A percentile compares a stretch with the other conserved stretches of the same genome.
phyloP scores from a whole-genome alignment of 106 monocot species.

The Dioscorea zingiberensis region DNA sequence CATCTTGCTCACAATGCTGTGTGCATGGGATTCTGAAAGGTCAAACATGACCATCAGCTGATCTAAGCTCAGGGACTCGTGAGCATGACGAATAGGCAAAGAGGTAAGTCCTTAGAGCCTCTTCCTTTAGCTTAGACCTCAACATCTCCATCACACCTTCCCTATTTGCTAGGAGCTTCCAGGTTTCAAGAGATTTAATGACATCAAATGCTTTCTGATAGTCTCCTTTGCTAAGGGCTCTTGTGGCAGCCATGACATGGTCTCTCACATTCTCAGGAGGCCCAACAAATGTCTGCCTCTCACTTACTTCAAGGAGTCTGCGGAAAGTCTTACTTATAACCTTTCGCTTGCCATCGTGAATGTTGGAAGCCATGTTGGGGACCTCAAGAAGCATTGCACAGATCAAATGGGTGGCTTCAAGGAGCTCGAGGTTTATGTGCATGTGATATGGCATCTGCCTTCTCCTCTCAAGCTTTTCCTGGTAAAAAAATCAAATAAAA shows the following conservation, averaged over 20 bases:
- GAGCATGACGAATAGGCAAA: conserved; percentile 73
- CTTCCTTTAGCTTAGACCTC: conserved; percentile 75
- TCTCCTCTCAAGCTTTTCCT: conserved; percentile 82
- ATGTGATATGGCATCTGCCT: conserved; percentile 96
- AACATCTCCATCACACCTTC: conserved; percentile 74
- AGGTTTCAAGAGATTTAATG: conserved; percentile 54
- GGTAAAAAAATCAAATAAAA: conserved; percentile 1
- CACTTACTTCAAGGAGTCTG: conserved; percentile 64
- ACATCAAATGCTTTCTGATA: conserved; percentile 48
- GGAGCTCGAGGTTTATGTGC: conserved; percentile 98
- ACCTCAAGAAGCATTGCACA: conserved; percentile 97
- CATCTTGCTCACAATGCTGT: conserved; percentile 91
- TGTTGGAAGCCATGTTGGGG: conserved; percentile 73
- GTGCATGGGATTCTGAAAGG: conserved; percentile 43
- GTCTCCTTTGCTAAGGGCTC: conserved; percentile 70
- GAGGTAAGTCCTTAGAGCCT: conserved; percentile 71
- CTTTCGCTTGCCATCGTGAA: conserved; percentile 63
- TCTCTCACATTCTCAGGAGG: conserved; percentile 95
- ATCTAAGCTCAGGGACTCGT: conserved; percentile 67
- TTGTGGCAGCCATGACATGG: conserved; percentile 81
- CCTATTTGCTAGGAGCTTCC: conserved; percentile 72
- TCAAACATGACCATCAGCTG: conserved; percentile 73
- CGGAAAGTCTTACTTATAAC: conserved; percentile 86
- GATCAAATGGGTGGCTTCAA: conserved; percentile 86
- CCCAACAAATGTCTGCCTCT: conserved; percentile 79